A percentile compares a stretch with the other conserved stretches of the same genome.
phyloP scores from a whole-genome alignment of 306 rosid species.

The Fragaria nilgerrensis region DNA sequence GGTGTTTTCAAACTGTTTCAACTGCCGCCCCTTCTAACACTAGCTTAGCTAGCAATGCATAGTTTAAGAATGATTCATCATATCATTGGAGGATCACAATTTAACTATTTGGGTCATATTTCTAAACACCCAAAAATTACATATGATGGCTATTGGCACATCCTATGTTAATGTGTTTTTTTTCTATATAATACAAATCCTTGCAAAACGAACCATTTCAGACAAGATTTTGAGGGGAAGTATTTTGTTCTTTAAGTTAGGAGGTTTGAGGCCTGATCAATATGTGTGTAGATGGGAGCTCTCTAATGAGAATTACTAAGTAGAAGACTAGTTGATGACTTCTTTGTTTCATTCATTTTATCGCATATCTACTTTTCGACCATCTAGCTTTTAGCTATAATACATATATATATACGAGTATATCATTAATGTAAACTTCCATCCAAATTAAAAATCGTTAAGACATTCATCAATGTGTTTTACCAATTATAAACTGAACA shows the following conservation, averaged over 20 bases:
- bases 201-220: background rate
- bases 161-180: background rate
- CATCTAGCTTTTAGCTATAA: too few species aligned
- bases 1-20: constrained; percentile 20
- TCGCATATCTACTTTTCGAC: too few species aligned
- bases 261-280: background rate
- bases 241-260: background rate
- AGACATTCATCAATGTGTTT: too few species aligned
- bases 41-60: background rate
- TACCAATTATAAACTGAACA: too few species aligned
- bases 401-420: too few species aligned
- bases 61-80: background rate
- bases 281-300: too few species aligned
- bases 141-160: background rate
- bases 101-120: background rate
- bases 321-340: too few species aligned
- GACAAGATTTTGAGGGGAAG: background rate
- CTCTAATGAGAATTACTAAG: too few species aligned
- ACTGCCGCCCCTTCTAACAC: constrained; percentile 25
- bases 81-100: background rate
- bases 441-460: too few species aligned
- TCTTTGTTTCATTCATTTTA: too few species aligned
- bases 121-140: background rate
- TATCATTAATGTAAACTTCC: too few species aligned
- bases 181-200: background rate